A percentile compares a stretch with the other conserved stretches of the same genome.
Evolutionary conservation across 495 filamentous ascomycete genomes (phyloP).

Genomic region (Durotheca rogersii): DNA sequence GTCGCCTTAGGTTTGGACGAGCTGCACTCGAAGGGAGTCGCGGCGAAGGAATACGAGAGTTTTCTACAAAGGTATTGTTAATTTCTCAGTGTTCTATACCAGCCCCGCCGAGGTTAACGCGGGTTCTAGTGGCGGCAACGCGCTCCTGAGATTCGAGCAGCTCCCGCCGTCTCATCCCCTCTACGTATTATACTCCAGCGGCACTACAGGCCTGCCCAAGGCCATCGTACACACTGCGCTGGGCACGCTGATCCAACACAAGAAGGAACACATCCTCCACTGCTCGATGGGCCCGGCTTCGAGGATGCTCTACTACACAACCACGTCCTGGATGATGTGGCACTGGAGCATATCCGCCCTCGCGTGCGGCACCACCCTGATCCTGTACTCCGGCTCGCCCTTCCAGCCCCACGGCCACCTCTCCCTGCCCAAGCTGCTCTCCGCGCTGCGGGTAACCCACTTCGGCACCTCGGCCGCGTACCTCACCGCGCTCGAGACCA

Average conservation of each 20-base stretch:
- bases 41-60: conserved; percentile 44
- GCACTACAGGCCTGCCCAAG: conserved; percentile 88
- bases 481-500: conserved; percentile 85
- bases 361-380: conserved; percentile 73
- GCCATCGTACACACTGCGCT: conserved; percentile 89
- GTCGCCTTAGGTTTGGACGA: conserved; percentile 51
- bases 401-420: conserved; percentile 59
- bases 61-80: conserved; percentile 40
- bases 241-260: conserved; percentile 87
- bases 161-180: conserved; percentile 80
- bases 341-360: conserved; percentile 88
- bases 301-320: conserved; percentile 80
- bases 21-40: conserved; percentile 49
- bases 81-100: background rate
- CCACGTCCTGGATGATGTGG: conserved; percentile 97
- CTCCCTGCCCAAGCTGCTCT: conserved; percentile 45
- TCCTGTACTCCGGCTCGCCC: conserved; percentile 87
- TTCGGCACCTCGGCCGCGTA: conserved; percentile 94
- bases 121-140: conserved; percentile 37
- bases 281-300: conserved; percentile 61
- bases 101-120: conserved; percentile 9
- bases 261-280: conserved; percentile 89
- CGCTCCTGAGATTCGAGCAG: conserved; percentile 65
- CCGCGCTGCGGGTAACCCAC: conserved; percentile 67
- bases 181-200: conserved; percentile 84